Evolutionary conservation across 768 basidiomycete genomes (phyloP), one percentile per base, ranked within the genome.

Genomic region (Glaciozyma martinii): DNA sequence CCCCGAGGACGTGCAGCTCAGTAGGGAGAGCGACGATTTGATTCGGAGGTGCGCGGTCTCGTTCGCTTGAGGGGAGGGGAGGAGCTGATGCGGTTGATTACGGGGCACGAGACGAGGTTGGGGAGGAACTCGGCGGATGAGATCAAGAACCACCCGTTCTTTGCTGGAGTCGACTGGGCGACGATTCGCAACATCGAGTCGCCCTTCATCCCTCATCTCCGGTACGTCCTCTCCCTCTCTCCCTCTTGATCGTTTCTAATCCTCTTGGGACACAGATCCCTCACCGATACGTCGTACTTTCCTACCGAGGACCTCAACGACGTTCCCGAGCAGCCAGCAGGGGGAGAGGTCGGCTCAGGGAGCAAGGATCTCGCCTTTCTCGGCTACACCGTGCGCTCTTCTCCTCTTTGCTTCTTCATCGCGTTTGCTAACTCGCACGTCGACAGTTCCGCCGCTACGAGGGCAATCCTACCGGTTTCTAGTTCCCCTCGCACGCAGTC

Each of bases 1-100:
- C 77, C 95, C 95, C 0, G 91, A 93, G 59, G 94, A 99, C 72
- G 89, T 97, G 18, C 88, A 94, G 75, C 80, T 98, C 62, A 91
- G 89, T 73, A 80, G 83, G 40, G 94, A 97, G 77, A 87, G 90
- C 0, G 91, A 94, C 77, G 89, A 95, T 75, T 73, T 98, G 71
- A 84, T 98, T 70, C 80, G 84, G 72, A 78, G 89, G 91, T 90
- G 75, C 54, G 83, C 74, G 16, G n/a, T 43, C 25, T 44, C 18
- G 32, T 43, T 43, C 16, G 30, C 16, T 37, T 46, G 23, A 30
- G 30, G n/a, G 37, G 50, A 16, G 7, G 9, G 3, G 18, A 3
- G 57, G 4, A 27, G 23, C 19, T 37, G 25, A 27, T 12, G 7
- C 42, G 42, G 13, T 8, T 99, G 62, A 86, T 99, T 69, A 91